phyloP scores from a whole-genome alignment of 2,329 filamentous ascomycete species.

The Ampelomyces quisqualis region DNA sequence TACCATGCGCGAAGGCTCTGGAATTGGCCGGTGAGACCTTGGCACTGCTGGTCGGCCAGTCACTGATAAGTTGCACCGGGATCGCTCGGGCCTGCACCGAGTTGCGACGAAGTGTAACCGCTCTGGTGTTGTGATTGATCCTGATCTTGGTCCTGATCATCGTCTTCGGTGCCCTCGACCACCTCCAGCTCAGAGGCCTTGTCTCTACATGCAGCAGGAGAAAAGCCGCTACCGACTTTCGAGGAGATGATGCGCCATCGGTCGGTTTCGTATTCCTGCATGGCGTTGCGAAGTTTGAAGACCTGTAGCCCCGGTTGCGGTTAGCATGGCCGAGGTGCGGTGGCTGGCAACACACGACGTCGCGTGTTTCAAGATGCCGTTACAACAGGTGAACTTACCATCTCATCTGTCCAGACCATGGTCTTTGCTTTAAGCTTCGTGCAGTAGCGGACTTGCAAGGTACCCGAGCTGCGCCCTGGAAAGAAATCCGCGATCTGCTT shows the following conservation, averaged over 20 bases:
- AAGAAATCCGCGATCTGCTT: conserved; percentile 98
- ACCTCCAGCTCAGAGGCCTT: conserved; percentile 64
- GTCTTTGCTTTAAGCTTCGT: conserved; percentile 94
- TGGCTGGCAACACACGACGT: conserved; percentile 36
- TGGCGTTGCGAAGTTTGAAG: conserved; percentile 71
- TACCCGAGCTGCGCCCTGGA: conserved; percentile 84
- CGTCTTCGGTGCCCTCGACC: conserved; percentile 28
- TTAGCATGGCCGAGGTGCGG: conserved; percentile 35
- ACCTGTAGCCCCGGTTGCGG: conserved; percentile 56
- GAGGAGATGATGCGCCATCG: conserved; percentile 90
- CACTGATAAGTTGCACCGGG: conserved; percentile 37
- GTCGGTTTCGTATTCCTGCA: conserved; percentile 85
- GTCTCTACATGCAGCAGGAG: conserved; percentile 81
- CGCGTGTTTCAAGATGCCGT: conserved; percentile 35
- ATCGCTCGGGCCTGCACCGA: conserved; percentile 36
- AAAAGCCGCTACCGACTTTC: conserved; percentile 88
- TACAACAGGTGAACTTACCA: conserved; percentile 59
- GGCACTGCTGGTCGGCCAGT: conserved; percentile 32
- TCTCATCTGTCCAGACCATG: conserved; percentile 90
- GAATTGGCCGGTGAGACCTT: conserved; percentile 22
- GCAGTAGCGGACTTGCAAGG: conserved; percentile 89
- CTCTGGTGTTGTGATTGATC: conserved; percentile 28
- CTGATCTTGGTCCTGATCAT: conserved; percentile 6
- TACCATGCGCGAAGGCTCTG: conserved; percentile 31
- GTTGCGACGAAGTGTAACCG: conserved; percentile 36